phyloP scores from a whole-genome alignment of 306 rosid species.

The Rubus parviflorus region DNA sequence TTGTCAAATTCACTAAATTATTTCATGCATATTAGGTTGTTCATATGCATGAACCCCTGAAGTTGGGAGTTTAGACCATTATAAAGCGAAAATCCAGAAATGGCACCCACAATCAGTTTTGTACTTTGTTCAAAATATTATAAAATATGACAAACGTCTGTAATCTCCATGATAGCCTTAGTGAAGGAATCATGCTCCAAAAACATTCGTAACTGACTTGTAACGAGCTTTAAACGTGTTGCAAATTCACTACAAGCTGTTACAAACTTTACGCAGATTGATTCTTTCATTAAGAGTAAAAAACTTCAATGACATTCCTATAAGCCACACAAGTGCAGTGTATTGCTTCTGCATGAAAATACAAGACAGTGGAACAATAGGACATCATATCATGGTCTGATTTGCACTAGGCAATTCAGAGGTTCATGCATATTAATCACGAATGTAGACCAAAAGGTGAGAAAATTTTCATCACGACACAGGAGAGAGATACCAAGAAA shows the following conservation, averaged over 20 bases:
- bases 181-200: background rate
- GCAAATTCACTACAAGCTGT: too few species aligned
- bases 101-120: too few species aligned
- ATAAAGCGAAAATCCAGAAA: too few species aligned
- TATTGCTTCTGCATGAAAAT: slow-evolving; percentile 71
- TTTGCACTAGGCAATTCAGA: background rate
- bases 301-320: background rate
- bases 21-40: too few species aligned
- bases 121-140: too few species aligned
- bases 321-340: slow-evolving; percentile 75
- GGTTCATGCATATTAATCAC: background rate
- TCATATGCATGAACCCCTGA: too few species aligned
- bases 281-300: too few species aligned
- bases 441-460: background rate
- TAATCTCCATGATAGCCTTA: background rate
- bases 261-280: too few species aligned
- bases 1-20: background rate
- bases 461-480: background rate
- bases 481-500: background rate
- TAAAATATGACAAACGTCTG: too few species aligned
- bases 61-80: too few species aligned
- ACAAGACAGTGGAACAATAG: slow-evolving; percentile 26
- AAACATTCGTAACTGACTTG: background rate
- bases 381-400: slow-evolving; percentile 7
- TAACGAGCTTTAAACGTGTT: background rate